Conservation (phyloP, 2,329 filamentous ascomycete species). For the Hymenoscyphus occultus region DNA sequence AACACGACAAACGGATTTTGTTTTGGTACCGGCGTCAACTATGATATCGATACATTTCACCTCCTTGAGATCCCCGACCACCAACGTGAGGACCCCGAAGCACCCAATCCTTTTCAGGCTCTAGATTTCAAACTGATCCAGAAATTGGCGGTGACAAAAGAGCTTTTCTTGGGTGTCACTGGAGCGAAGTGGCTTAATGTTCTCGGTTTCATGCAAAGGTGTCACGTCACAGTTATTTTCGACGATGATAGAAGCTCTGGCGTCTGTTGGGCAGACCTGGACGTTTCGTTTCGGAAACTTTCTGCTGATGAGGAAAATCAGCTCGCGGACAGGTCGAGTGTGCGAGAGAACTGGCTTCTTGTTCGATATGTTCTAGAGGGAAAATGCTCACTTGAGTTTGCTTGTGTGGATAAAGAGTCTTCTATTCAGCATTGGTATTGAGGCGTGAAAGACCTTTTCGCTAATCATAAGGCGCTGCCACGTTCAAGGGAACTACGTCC, state of each 20-base stretch:
- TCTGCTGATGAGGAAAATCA: background rate
- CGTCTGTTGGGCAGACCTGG: background rate
- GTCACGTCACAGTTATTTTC: background rate
- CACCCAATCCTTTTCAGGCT: background rate
- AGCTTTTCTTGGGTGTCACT: background rate
- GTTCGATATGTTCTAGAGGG: too few species aligned
- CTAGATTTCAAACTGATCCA: background rate
- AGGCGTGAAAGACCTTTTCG: background rate
- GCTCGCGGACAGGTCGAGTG: background rate
- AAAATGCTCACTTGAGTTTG: background rate
- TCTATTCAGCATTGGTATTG: background rate
- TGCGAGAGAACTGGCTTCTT: too few species aligned
- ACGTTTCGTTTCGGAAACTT: background rate
- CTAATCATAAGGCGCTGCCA: too few species aligned
- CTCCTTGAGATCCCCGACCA: background rate
- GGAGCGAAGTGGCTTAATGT: too few species aligned
- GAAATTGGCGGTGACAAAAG: background rate
- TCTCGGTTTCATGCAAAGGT: too few species aligned
- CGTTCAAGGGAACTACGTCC: too few species aligned
- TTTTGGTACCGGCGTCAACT: background rate
- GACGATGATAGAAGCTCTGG: background rate
- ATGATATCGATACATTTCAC: background rate
- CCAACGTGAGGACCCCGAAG: background rate
- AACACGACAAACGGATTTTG: background rate
- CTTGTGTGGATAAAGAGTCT: background rate